Evolutionary conservation across 768 basidiomycete genomes (phyloP).

Genomic region (Rhodotorula kratochvilovae): DNA sequence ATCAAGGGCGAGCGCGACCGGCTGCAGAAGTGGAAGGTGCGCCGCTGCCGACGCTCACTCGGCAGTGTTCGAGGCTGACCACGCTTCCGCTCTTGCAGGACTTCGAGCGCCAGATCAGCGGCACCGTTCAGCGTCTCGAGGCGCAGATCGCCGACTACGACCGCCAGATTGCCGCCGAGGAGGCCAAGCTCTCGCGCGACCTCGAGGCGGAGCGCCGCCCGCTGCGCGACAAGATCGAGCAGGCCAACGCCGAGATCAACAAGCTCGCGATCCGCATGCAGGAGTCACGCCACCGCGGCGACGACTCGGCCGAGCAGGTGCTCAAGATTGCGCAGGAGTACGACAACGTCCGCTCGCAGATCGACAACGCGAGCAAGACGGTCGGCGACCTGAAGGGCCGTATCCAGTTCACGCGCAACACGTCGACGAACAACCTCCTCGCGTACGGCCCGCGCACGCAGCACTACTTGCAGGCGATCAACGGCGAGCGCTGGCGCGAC

Average conservation of each 20-base stretch:
- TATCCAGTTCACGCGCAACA: conserved; percentile 14
- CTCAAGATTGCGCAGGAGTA: neutral
- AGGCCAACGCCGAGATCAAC: conserved; percentile 4
- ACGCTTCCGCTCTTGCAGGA: neutral
- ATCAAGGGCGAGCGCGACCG: conserved; percentile 57
- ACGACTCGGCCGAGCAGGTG: neutral
- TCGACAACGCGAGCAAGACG: neutral
- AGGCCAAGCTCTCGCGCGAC: conserved; percentile 53
- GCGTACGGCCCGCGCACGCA: conserved; percentile 45
- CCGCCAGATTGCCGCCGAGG: conserved; percentile 57
- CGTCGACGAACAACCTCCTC: conserved; percentile 36
- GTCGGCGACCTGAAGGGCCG: neutral
- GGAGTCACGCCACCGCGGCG: neutral
- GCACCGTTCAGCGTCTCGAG: neutral
- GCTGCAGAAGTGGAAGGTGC: conserved; percentile 45
- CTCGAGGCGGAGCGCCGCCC: conserved; percentile 29
- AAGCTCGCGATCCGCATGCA: neutral
- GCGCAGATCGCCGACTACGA: conserved; percentile 49
- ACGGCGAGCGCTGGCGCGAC: conserved; percentile 37
- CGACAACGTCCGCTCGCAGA: neutral
- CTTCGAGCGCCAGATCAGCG: conserved; percentile 21
- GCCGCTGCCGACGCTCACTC: neutral
- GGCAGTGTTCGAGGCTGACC: neutral
- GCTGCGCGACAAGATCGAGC: conserved; percentile 5
- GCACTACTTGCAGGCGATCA: conserved; percentile 44